Evolutionary conservation across 1,284 basidiomycete species (phyloP), one percentile per base, ranked within the genome.

Genomic region (Puccinia hordei): DNA sequence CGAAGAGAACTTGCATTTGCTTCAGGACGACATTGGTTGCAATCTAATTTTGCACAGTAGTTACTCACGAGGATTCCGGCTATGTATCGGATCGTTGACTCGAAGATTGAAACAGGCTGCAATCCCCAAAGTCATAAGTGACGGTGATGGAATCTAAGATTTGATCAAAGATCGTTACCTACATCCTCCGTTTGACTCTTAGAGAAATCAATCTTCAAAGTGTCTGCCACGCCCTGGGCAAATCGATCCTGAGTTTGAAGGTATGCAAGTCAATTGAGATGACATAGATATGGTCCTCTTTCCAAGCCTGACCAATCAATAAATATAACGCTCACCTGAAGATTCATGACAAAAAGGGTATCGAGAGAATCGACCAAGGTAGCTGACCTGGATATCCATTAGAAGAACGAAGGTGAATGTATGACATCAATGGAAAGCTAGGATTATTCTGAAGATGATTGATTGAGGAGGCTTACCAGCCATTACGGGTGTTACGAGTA

Each of bases 171-270:
- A 15, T 24, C 24, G 27, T 49, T 10, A 65, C 59, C 35, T 15
- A 73, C 78, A 30, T 73, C 30, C 3, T 51, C 44, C 2, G 46
- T 53, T 51, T 80, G 69, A 55, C 69, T 80, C 55, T 44, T 73
- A 10, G 78, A 65, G 44, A 80, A 80, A 73, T 80, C 78, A 27
- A 80, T 80, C 38, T 80, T 80, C 22, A 73, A 41, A 19, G 78
- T 80, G 17, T 35, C 49, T 27, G 33, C 49, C 35, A 80, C 59
- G 13, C 69, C 78, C 33, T 80, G 38, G 3, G 63, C 27, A 22
- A 80, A 80, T 51, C 30, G 38, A 27, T 65, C 61, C 78, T 80
- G 33, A 13, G 33, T 59, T 33, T 33, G 57, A 59, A 30, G 9
- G 12, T 30, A 5, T 15, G n/a, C 9, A 17, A 33, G 15, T 59